Base-by-base conservation (phyloP, 2,329 filamentous ascomycete genomes). In the Penicillium sp. region DNA sequence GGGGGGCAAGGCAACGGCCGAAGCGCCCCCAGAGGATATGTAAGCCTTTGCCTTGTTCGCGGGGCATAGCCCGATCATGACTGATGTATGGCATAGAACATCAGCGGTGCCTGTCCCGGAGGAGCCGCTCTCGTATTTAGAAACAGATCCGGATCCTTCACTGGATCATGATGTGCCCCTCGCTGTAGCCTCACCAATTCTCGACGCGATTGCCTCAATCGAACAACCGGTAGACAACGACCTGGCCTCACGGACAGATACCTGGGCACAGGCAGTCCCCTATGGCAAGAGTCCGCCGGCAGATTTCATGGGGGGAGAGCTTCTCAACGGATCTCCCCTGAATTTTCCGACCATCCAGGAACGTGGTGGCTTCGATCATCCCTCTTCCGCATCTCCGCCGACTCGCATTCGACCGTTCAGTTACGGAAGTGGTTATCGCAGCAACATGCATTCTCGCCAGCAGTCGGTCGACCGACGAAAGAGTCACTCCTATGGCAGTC, bases 231-330 rank as follows among this genome's bases (percentile, higher is more conserved):
- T 68, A 6, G 73, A 75, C 22, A 73, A 71, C 45, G 75, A 79
- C 51, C 69, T 76, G 7, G 68, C 67, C 35, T 68, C 70, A 43
- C 71, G 77, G 46, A 80, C 78, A 5, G 76, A 76, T 65, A 78
- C 74, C n/a, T 81, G 79, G 79, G 75, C 78, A 38, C 75, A 76
- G 55, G 75, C 77, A 13, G 74, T 81, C n/a, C 78, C 79, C 0
- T 80, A 75, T 67, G 76, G 78, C 25, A 78, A 77, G 57, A 81
- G 77, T 48, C 79, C 79, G n/a, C 78, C 79, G 11, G 74, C 70
- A 26, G 74, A 78, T 61, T 63, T 73, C 13, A 70, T 72, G 38
- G 74, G 77, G 55, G 74, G 72, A 7, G 68, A 73, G 5, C 70
- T 76, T 54, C 63, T 73, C 22, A 73, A 71, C 48, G 76, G 72